phyloP scores from a whole-genome alignment of 805 yeast species.

The Cyberlindnera saturnus region DNA sequence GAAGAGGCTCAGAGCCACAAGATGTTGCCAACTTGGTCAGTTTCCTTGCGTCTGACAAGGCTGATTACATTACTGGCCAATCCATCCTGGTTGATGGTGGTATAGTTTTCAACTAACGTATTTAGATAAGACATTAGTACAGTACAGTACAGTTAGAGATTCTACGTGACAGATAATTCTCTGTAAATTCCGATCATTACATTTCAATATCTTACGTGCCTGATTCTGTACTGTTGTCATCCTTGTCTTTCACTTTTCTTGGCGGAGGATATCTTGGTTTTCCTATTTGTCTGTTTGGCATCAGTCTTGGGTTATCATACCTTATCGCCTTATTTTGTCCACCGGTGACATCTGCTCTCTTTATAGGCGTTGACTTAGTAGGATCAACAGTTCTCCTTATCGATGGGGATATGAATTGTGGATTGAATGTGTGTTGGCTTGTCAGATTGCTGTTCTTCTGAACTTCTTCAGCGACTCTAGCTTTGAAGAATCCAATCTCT shows the following conservation, averaged over 20 bases:
- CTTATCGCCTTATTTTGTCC: constrained; percentile 8
- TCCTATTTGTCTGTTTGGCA: constrained; percentile 23
- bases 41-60: constrained; percentile 30
- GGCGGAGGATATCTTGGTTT: constrained; percentile 24
- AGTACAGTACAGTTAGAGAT: too few relatives aligned
- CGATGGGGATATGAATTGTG: constrained; percentile 51
- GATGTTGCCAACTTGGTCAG: constrained; percentile 31
- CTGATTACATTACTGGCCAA: constrained; percentile 32
- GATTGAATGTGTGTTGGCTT: constrained; percentile 41
- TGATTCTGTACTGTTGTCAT: too few relatives aligned
- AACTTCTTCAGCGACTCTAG: constrained; percentile 54
- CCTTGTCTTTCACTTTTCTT: constrained; percentile 7
- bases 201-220: neutral
- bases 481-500: constrained; percentile 49
- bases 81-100: constrained; percentile 34
- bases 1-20: constrained; percentile 30
- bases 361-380: constrained; percentile 57
- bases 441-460: constrained; percentile 36
- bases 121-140: neutral
- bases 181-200: too few relatives aligned
- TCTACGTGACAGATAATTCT: too few relatives aligned
- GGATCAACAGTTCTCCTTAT: constrained; percentile 62
- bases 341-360: constrained; percentile 26
- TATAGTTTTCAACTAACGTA: constrained; percentile 16
- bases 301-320: constrained; percentile 23